Evolutionary conservation across 768 basidiomycete genomes (phyloP).

Genomic region (Boletus speciosus): DNA sequence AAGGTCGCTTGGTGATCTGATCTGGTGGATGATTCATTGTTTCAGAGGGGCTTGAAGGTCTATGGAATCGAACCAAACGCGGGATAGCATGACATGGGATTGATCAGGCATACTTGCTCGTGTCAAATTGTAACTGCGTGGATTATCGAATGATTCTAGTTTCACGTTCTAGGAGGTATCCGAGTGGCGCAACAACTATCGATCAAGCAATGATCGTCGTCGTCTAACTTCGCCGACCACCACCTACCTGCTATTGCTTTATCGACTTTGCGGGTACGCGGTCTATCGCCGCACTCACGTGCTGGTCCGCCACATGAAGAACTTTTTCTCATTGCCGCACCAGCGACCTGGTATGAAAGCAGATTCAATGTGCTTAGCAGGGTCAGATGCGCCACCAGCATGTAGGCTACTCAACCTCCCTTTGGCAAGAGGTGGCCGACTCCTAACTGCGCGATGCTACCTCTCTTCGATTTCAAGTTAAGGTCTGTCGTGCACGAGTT

Average conservation of each 20-base stretch:
- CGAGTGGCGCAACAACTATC: not conserved
- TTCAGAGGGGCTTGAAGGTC: conserved; percentile 27
- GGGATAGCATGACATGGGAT: conserved; percentile 1
- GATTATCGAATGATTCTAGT: not conserved
- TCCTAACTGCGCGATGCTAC: not conserved
- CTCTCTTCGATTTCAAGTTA: not conserved
- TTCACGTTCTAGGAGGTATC: not conserved
- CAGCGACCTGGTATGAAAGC: not conserved
- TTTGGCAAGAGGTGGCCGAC: not conserved
- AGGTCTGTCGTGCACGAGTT: not conserved
- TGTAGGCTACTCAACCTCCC: not conserved
- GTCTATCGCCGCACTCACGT: not conserved
- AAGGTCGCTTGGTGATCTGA: not conserved
- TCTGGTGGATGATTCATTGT: not conserved
- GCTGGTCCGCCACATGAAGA: not conserved
- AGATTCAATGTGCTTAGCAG: no score
- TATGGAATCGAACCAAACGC: conserved; percentile 41
- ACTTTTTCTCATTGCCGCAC: not conserved
- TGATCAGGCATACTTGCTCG: not conserved
- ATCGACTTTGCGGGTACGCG: not conserved
- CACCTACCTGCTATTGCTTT: not conserved
- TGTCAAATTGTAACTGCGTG: not conserved
- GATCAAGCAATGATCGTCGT: not conserved
- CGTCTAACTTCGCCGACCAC: not conserved
- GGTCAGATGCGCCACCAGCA: not conserved